Evolutionary conservation across 139 green algal genomes (phyloP), one percentile per base, ranked within the genome.

Genomic region (Tetraselmis chui): DNA sequence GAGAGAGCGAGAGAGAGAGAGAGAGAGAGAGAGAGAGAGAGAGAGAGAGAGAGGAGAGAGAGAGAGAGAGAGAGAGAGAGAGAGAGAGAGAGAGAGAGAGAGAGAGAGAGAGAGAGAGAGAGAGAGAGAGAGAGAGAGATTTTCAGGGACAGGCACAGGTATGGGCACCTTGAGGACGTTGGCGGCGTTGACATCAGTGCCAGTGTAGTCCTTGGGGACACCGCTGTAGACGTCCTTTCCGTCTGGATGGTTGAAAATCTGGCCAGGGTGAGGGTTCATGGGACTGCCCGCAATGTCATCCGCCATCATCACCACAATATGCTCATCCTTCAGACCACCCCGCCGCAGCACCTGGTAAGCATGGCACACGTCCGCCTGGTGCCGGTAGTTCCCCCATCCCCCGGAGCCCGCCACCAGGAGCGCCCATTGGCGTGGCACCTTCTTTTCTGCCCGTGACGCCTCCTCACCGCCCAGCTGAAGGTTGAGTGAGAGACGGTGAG

Each of bases 351-450:
- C 81, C 45, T 98, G 95, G 85, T 98, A 98, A 0, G 94, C 90
- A 27, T 95, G 91, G 29, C 79, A 90, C 0, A 96, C 92, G 29
- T 96, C 92, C 1, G 92, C 88, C 59, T 97, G 94, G 84, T 98
- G 95, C 1, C 95, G 85, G 83, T 98, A 98, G 83, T 99, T 99
- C 45, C 91, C 90, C 79, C 86, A 97, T 23, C 94, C 93, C 0
- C 80, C 58, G 2, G 89, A 95, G 22, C 96, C 96, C 1, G 96
- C 96, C 28, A 99, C 89, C 1, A 99, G 81, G 0, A 99, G 82
- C 0, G 96, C 96, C 94, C 96, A 98, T 29, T 96, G 92, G 31
- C 45, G 45, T 67, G 45, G 45, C 5, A 5, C 45, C 11, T 67
- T 18, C 78, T 29, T 79, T 23, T 81, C 28, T 81, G 23, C 32